A percentile compares a stretch with the other conserved stretches of the same genome.
Evolutionary conservation across 2,329 filamentous ascomycete genomes (phyloP).

Genomic region (Pseudophaeomoniella oleicola): DNA sequence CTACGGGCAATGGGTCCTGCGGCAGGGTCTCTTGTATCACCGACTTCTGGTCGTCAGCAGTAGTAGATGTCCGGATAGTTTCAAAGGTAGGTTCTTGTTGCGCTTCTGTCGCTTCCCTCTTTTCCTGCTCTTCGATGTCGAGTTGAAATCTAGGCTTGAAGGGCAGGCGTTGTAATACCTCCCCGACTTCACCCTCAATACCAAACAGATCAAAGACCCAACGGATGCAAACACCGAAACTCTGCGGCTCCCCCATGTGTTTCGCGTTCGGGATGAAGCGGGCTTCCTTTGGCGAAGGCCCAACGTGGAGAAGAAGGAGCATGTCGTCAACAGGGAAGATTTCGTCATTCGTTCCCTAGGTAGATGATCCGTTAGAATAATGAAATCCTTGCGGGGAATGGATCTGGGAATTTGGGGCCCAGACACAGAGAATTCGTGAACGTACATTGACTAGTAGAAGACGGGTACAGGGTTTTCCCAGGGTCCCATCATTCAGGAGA

Average conservation of each 20-base stretch:
- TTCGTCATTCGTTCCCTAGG: constrained; percentile 38
- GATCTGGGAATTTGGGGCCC: too few species aligned
- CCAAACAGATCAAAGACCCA: constrained; percentile 19
- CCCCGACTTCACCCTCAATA: constrained; percentile 11
- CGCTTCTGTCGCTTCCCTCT: not conserved
- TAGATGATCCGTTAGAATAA: constrained; percentile 3
- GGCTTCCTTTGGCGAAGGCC: constrained; percentile 34
- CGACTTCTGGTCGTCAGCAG: too few species aligned
- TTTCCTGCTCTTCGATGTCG: not conserved
- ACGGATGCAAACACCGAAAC: constrained; percentile 21
- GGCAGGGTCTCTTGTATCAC: too few species aligned
- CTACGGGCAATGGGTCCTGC: too few species aligned
- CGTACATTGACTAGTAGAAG: constrained; percentile 38
- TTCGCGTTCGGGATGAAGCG: constrained; percentile 43
- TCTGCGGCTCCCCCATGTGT: constrained; percentile 54
- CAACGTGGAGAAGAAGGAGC: constrained; percentile 38
- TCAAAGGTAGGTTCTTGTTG: too few species aligned
- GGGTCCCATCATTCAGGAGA: constrained; percentile 38
- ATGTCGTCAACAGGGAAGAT: constrained; percentile 50
- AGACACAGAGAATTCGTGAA: not conserved
- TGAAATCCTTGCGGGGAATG: too few species aligned
- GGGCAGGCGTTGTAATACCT: constrained; percentile 13
- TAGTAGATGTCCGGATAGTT: too few species aligned
- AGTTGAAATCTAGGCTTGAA: constrained; percentile 10
- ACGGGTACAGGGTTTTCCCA: constrained; percentile 33